A percentile compares a stretch with the other conserved stretches of the same genome.
These are phyloP conservation scores for Pyrenophora seminiperda DNA, from an alignment of 2,329 filamentous ascomycete species.

Conservation along the genomic window DNA sequence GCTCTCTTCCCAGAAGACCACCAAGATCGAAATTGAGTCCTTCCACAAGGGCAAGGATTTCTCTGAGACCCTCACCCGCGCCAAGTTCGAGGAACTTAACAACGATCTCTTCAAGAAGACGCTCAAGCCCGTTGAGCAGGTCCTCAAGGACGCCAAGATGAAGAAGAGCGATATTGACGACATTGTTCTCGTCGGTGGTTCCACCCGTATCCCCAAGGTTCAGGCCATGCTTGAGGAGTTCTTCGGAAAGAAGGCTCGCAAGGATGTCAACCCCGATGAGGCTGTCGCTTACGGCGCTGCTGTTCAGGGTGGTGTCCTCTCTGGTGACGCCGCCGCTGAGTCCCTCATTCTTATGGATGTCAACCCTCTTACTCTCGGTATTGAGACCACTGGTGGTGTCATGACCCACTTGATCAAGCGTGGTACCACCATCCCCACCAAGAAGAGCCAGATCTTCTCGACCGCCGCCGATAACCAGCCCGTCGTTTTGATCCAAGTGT, in stretches of 20 bases:
- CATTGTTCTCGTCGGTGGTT: conserved; percentile 97
- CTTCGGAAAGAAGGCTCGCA: conserved; percentile 98
- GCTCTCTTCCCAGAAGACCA: conserved; percentile 88
- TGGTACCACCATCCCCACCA: conserved; percentile 92
- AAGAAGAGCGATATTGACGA: conserved; percentile 95
- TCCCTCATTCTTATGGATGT: conserved; percentile 94
- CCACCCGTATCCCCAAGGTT: conserved; percentile 98
- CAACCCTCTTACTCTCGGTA: conserved; percentile 94
- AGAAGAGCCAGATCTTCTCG: conserved; percentile 98
- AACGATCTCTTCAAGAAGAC: conserved; percentile 99
- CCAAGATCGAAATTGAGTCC: conserved; percentile 93
- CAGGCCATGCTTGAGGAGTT: conserved; percentile 92
- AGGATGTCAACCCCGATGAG: conserved; percentile 99
- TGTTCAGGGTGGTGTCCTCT: conserved; percentile 93
- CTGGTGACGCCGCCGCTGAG: conserved; percentile 81
- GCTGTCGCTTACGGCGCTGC: conserved; percentile 97
- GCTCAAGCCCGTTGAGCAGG: conserved; percentile 97
- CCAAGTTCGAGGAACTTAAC: conserved; percentile 99
- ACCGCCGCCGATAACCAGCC: conserved; percentile 97
- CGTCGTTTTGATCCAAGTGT: conserved; percentile 93
- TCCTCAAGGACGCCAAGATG: conserved; percentile 96
- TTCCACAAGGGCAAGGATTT: conserved; percentile 98
- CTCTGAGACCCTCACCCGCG: conserved; percentile 95
- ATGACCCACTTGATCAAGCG: conserved; percentile 97
- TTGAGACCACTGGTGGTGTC: conserved; percentile 95